These are phyloP conservation scores for Botrytis deweyae DNA, from an alignment of 2,329 filamentous ascomycete species.

Conservation along the genomic window DNA sequence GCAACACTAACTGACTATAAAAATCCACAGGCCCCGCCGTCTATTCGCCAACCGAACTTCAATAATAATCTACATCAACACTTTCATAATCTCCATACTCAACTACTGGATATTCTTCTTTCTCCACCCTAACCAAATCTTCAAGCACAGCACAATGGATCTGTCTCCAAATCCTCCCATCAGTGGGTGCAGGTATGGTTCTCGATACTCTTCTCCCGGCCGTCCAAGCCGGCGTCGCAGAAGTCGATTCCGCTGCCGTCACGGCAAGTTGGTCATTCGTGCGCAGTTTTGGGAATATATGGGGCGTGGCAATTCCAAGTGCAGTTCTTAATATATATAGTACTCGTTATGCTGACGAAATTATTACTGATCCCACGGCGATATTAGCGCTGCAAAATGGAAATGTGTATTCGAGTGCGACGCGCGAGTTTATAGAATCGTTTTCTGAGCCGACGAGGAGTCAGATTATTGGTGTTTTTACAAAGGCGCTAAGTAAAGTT, in stretches of 20 bases:
- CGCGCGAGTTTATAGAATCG: background rate
- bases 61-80: slow-evolving; percentile 37
- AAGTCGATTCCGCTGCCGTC: slow-evolving; percentile 19
- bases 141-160: slow-evolving; percentile 44
- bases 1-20: background rate
- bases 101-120: slow-evolving; percentile 41
- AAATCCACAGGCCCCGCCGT: background rate
- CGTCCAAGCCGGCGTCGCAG: slow-evolving; percentile 39
- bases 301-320: slow-evolving; percentile 13
- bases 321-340: background rate
- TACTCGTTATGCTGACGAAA: background rate
- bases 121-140: slow-evolving; percentile 40
- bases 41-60: slow-evolving; percentile 25
- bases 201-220: slow-evolving; percentile 46
- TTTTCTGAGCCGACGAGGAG: background rate
- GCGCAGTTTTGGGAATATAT: slow-evolving; percentile 23
- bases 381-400: background rate
- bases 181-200: slow-evolving; percentile 46
- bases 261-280: slow-evolving; percentile 22
- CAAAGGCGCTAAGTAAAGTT: background rate
- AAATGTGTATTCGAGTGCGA: background rate
- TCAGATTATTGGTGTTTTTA: background rate
- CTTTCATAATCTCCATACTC: slow-evolving; percentile 43
- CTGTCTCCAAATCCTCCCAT: slow-evolving; percentile 44
- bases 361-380: background rate